Conservation (phyloP, 2,329 filamentous ascomycete genomes). For the Podosphaera xanthii region DNA sequence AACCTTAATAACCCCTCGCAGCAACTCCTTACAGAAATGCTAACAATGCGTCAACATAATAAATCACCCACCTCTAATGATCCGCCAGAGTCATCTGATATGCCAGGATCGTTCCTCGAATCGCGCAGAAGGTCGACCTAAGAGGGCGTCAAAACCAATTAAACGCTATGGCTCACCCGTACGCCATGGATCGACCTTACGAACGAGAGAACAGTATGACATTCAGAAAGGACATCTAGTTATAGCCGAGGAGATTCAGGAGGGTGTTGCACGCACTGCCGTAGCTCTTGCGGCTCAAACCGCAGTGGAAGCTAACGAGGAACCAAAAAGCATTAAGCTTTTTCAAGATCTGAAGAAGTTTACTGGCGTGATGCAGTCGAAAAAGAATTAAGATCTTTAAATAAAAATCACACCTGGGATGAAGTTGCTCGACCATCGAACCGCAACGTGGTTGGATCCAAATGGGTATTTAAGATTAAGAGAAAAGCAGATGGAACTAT, state of each 20-base stretch:
- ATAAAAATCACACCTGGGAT: slow-evolving; percentile 1
- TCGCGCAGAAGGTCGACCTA: not conserved
- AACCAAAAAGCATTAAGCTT: not conserved
- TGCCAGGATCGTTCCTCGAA: not conserved
- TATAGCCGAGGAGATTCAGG: not conserved
- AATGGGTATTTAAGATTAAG: slow-evolving; percentile 1
- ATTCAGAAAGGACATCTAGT: not conserved
- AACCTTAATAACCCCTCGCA: not conserved
- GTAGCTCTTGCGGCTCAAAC: not conserved
- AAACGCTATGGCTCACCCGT: not conserved
- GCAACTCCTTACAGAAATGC: not conserved
- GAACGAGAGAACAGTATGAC: not conserved
- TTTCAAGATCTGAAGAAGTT: not conserved
- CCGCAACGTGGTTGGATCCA: slow-evolving; percentile 1
- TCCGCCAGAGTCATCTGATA: not conserved
- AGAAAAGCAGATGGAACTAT: slow-evolving; percentile 1
- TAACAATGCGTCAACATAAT: not conserved
- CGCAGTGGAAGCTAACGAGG: not conserved
- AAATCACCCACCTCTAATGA: not conserved
- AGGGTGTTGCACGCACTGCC: not conserved
- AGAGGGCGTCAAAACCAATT: not conserved
- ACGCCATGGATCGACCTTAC: not conserved
- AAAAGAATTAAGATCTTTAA: not conserved
- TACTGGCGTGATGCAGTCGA: not conserved
- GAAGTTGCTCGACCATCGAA: not conserved